A percentile compares a stretch with the other conserved stretches of the same genome.
Conservation (phyloP, 495 filamentous ascomycete species). For the Geoglossum glabrum region DNA sequence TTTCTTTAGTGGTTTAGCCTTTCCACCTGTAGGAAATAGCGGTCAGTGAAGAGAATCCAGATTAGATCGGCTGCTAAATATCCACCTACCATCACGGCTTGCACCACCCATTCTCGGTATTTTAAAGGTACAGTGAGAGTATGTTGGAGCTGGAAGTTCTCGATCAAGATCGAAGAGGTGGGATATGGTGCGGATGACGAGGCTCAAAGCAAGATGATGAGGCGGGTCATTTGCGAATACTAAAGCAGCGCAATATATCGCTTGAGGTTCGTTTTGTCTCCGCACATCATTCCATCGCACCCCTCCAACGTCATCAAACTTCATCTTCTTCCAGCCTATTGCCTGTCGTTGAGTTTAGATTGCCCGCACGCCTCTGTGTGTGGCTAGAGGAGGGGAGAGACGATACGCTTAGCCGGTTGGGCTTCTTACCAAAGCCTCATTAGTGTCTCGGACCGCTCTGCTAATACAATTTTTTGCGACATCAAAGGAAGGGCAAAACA, state of each 20-base stretch:
- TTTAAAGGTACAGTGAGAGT: background rate
- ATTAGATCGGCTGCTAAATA: background rate
- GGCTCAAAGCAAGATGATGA: background rate
- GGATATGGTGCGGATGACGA: background rate
- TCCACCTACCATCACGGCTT: slow-evolving; percentile 18
- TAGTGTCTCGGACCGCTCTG: slow-evolving; percentile 11
- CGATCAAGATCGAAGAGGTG: background rate
- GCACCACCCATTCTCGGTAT: slow-evolving; percentile 16
- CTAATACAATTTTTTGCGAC: slow-evolving; percentile 10
- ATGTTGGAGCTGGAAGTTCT: background rate
- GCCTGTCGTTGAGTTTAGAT: background rate
- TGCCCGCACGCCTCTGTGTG: background rate
- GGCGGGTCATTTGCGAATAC: background rate
- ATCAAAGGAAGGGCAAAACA: slow-evolving; percentile 11
- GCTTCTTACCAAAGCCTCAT: slow-evolving; percentile 19
- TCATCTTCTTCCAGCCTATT: background rate
- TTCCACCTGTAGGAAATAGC: slow-evolving; percentile 33
- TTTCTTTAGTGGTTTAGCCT: slow-evolving; percentile 66
- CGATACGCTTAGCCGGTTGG: slow-evolving; percentile 15
- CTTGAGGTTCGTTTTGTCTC: background rate
- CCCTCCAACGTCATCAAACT: background rate
- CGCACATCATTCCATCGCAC: background rate
- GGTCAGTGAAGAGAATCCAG: background rate
- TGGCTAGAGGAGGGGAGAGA: background rate
- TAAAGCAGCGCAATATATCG: background rate